phyloP scores from a whole-genome alignment of 768 basidiomycete species.

The Leccinum ochraceum region DNA sequence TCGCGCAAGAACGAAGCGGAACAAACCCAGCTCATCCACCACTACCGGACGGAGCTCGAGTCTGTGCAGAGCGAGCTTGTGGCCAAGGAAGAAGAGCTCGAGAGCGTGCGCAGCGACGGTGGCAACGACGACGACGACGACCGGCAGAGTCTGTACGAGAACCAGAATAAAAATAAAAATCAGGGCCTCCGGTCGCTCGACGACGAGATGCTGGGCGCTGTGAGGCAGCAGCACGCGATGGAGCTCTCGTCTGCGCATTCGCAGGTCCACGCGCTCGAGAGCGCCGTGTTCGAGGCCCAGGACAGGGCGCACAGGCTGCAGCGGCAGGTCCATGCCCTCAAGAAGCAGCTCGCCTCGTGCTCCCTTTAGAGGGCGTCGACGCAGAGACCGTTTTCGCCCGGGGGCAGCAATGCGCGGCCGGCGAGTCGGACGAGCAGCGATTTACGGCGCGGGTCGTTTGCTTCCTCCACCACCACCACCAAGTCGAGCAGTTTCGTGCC shows the following conservation, averaged over 20 bases:
- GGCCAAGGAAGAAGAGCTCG: conserved; percentile 67
- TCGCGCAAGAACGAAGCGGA: conserved; percentile 52
- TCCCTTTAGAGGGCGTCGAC: conserved; percentile 43
- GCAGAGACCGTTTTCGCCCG: conserved; percentile 49
- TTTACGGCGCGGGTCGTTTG: conserved; percentile 39
- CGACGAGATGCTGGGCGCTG: conserved; percentile 69
- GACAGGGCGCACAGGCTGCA: conserved; percentile 66
- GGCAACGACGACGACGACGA: conserved; percentile 23
- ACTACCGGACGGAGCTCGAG: conserved; percentile 72
- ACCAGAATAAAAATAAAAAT: neutral
- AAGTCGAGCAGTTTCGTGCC: conserved; percentile 37
- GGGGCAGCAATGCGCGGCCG: conserved; percentile 36
- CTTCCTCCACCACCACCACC: conserved; percentile 5
- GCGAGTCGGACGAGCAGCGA: conserved; percentile 43
- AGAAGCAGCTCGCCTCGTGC: conserved; percentile 61
- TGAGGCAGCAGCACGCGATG: conserved; percentile 73
- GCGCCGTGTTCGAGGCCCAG: conserved; percentile 70
- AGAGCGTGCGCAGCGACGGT: conserved; percentile 42
- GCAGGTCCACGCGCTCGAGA: conserved; percentile 76
- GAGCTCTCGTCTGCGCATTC: conserved; percentile 82
- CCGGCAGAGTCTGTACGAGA: too few species aligned
- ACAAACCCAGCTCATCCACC: conserved; percentile 60
- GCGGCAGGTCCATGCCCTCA: conserved; percentile 62
- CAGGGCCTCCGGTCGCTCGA: conserved; percentile 55
- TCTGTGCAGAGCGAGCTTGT: conserved; percentile 60